A percentile compares a stretch with the other conserved stretches of the same genome.
phyloP scores from a whole-genome alignment of 805 yeast species.

The Candida tallmaniae region DNA sequence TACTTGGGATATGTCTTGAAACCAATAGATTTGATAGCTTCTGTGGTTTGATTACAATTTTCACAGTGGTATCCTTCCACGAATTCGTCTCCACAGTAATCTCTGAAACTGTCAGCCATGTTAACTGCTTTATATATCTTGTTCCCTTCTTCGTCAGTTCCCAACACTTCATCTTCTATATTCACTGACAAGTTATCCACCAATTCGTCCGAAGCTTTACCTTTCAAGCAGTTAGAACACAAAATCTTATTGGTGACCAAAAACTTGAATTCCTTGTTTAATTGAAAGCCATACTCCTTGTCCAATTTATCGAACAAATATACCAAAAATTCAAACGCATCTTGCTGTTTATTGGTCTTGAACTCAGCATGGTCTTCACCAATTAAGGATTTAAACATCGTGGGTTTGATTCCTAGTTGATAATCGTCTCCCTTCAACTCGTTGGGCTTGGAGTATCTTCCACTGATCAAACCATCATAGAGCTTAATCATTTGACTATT shows the following conservation, averaged over 20 bases:
- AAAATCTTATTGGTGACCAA: conserved; percentile 59
- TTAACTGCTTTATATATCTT: conserved; percentile 46
- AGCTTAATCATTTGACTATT: conserved; percentile 74
- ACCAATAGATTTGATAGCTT: conserved; percentile 38
- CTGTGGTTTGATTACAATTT: conserved; percentile 39
- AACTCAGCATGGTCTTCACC: conserved; percentile 83
- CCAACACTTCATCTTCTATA: conserved; percentile 39
- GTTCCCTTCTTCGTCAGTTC: conserved; percentile 37
- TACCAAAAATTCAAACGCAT: conserved; percentile 84
- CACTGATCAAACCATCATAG: conserved; percentile 73
- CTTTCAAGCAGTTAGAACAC: conserved; percentile 54
- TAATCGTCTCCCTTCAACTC: conserved; percentile 41
- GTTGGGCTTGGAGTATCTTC: conserved; percentile 65
- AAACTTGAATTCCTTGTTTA: conserved; percentile 61
- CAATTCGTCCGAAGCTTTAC: conserved; percentile 50
- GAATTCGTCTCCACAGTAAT: conserved; percentile 43
- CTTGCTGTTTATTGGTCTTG: conserved; percentile 85
- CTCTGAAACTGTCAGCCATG: conserved; percentile 45
- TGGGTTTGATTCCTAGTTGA: conserved; percentile 75
- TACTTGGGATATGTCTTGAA: conserved; percentile 67
- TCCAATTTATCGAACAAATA: conserved; percentile 65
- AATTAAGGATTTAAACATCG: conserved; percentile 67
- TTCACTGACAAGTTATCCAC: conserved; percentile 64
- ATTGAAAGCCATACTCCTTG: conserved; percentile 34
- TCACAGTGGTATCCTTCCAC: conserved; percentile 63